Evolutionary conservation across 352 stramenopile species (phyloP), one percentile per base, ranked within the genome.

Genomic region (Peronospora destructor): DNA sequence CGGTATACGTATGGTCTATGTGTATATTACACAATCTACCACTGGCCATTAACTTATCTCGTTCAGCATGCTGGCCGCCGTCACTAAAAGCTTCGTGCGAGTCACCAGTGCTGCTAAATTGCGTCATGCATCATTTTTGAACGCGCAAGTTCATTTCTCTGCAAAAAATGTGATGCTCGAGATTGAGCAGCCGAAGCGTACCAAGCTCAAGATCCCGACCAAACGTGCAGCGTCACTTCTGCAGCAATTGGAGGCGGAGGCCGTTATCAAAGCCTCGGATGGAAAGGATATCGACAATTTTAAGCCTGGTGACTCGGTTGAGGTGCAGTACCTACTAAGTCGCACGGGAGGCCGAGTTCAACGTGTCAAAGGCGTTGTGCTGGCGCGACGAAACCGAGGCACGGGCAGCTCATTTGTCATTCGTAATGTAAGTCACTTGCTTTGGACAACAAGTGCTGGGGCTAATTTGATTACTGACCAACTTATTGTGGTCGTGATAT

Each of bases 401-500:
- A 84, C 81, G 28, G 71, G 73, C 41, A 88, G 77, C 66, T 91
- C 76, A 36, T 92, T 94, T 54, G 66, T 87, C 59, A 87, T 92
- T 58, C 81, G 80, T 55, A 91, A 91, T 64, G 77, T 88, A 56
- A 61, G 77, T 78, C 10, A 11, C 41, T 21, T 34, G 30, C 23
- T 2, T 11, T 32, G 25, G n/a, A 40, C 12, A 17, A n/a, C 11
- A 26, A 26, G n/a, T 39, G 13, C 9, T 34, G 28, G n/a, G 33
- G 11, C 0, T 38, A 28, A 40, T 10, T 29, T 49, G 3, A 9
- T 11, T 36, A 0, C 0, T 68, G 19, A 47, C 8, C 54, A 11
- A 11, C 32, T 37, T 1, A 14, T 14, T 36, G 30, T 21, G 46
- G 14, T 30, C n/a, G 35, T 34, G 32, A 11, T 34, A 32, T 42